Evolutionary conservation across 805 yeast genomes (phyloP).

Genomic region (Sugiyamaella lignohabitans): DNA sequence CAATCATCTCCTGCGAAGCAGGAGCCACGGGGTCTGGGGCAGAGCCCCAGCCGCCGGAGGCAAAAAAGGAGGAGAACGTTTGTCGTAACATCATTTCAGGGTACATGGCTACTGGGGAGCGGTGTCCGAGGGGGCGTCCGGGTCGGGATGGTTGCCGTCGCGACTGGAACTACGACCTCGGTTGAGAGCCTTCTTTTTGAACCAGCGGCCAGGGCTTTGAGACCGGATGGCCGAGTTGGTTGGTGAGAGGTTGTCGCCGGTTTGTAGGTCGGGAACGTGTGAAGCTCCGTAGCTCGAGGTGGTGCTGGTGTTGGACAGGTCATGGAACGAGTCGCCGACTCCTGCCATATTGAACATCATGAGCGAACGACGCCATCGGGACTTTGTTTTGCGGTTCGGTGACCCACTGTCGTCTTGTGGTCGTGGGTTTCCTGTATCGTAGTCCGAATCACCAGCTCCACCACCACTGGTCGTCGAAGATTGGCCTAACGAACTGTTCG

Average conservation of each 20-base stretch:
- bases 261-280: background rate
- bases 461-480: conserved; percentile 16
- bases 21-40: no score
- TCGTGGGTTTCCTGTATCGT: conserved; percentile 3
- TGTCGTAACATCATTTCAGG: no score
- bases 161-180: background rate
- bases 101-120: no score
- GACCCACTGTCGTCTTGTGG: conserved; percentile 4
- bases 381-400: conserved; percentile 13
- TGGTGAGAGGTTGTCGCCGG: conserved; percentile 14
- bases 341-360: conserved; percentile 13
- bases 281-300: background rate
- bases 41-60: no score
- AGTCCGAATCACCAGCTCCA: conserved; percentile 4
- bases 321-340: conserved; percentile 2
- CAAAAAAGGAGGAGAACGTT: no score
- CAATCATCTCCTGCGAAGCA: no score
- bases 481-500: conserved; percentile 16
- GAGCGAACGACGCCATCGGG: conserved; percentile 23
- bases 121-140: no score
- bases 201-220: conserved; percentile 13
- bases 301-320: conserved; percentile 1
- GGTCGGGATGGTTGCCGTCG: background rate
- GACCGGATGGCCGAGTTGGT: conserved; percentile 9
- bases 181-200: conserved; percentile 1